Evolutionary conservation across 306 rosid genomes (phyloP).

Genomic region (Quercus parvula): DNA sequence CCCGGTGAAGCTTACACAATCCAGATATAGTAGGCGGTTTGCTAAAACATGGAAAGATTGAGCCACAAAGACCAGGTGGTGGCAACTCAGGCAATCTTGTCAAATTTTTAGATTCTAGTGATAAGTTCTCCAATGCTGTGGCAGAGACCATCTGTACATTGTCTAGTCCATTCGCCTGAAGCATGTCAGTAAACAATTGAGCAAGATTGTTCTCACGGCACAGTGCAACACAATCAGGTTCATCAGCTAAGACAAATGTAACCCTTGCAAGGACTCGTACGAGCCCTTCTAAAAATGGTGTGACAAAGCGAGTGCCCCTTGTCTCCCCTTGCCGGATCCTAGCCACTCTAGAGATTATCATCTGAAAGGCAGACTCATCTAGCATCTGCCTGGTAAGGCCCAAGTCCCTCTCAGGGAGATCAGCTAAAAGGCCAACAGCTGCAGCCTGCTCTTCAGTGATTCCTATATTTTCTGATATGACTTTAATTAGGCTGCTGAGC

Average conservation of each 20-base stretch:
- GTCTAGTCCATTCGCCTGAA: conserved; percentile 86
- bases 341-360: conserved; percentile 54
- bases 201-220: conserved; percentile 71
- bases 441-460: conserved; percentile 94
- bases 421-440: conserved; percentile 86
- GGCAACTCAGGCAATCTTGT: conserved; percentile 70
- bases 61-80: conserved; percentile 54
- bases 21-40: conserved; percentile 62
- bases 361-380: conserved; percentile 76
- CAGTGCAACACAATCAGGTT: conserved; percentile 66
- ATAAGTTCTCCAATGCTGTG: conserved; percentile 79
- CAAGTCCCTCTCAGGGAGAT: conserved; percentile 92
- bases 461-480: conserved; percentile 77
- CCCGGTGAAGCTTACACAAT: conserved; percentile 76
- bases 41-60: conserved; percentile 68
- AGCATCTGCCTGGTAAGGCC: conserved; percentile 96
- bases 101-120: conserved; percentile 69
- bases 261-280: conserved; percentile 84
- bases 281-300: conserved; percentile 86
- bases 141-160: conserved; percentile 97
- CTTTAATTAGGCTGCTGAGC: conserved; percentile 74
- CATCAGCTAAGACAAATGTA: conserved; percentile 67
- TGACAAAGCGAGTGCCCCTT: conserved; percentile 78
- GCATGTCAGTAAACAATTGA: conserved; percentile 67
- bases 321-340: conserved; percentile 75